Conservation (phyloP, 176 grass and related monocot species). For the Pontederia paniculata region DNA sequence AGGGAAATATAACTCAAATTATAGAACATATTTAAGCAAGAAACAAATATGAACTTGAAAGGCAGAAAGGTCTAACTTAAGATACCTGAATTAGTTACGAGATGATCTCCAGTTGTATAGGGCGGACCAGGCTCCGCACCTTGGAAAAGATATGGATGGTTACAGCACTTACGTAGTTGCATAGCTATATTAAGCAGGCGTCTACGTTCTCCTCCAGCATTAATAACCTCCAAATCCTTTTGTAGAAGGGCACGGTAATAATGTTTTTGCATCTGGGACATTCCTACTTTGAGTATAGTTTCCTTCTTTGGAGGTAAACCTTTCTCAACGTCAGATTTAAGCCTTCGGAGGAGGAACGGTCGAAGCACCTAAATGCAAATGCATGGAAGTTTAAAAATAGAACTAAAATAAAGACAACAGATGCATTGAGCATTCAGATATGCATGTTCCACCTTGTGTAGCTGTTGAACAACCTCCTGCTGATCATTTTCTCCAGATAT, state of each 20-base stretch:
- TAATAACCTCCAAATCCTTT: slow-evolving; percentile 70
- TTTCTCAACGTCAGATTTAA: slow-evolving; percentile 77
- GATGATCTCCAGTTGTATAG: slow-evolving; percentile 74
- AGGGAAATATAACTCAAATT: neutral
- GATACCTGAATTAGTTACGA: slow-evolving; percentile 63
- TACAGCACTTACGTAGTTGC: slow-evolving; percentile 75
- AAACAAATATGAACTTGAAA: neutral
- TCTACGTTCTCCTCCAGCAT: slow-evolving; percentile 62
- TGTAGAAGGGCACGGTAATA: slow-evolving; percentile 67
- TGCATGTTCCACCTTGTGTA: slow-evolving; percentile 47
- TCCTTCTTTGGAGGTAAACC: slow-evolving; percentile 65
- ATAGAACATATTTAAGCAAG: neutral
- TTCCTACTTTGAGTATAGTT: slow-evolving; percentile 72
- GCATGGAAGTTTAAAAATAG: neutral
- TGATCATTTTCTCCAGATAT: slow-evolving; percentile 78
- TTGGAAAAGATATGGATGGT: slow-evolving; percentile 82
- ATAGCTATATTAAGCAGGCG: slow-evolving; percentile 71
- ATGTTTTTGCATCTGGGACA: slow-evolving; percentile 76
- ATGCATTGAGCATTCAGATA: neutral
- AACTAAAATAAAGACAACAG: neutral
- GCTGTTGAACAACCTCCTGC: slow-evolving; percentile 76
- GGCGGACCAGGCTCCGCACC: slow-evolving; percentile 72
- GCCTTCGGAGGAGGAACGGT: slow-evolving; percentile 65
- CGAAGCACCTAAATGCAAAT: slow-evolving; percentile 48
- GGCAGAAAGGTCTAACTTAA: slow-evolving; percentile 3